Percentiles rank a stretch among this genome's conserved stretches.
Evolutionary conservation across 2,329 filamentous ascomycete genomes (phyloP).

Genomic region (Exophiala spinifera): DNA sequence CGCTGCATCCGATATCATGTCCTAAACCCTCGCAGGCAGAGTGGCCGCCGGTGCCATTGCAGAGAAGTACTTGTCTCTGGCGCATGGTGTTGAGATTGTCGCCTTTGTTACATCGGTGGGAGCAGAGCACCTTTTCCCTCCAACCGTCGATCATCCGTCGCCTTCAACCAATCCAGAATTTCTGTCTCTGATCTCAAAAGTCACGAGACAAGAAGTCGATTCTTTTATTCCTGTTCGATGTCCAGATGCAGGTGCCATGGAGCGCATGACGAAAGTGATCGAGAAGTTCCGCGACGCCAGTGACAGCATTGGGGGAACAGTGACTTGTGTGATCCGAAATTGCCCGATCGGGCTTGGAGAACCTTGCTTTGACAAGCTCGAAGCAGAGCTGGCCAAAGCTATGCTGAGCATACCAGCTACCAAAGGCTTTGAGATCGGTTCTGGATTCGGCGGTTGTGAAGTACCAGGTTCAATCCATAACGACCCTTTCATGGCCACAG

Average conservation of each 20-base stretch:
- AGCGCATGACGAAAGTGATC: conserved; percentile 75
- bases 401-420: conserved; percentile 95
- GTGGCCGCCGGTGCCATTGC: conserved; percentile 90
- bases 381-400: conserved; percentile 84
- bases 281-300: conserved; percentile 71
- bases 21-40: conserved; percentile 51
- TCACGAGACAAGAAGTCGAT: conserved; percentile 77
- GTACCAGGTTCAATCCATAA: conserved; percentile 89
- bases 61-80: conserved; percentile 81
- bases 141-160: conserved; percentile 24
- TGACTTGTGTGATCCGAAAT: conserved; percentile 89
- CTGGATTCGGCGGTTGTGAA: conserved; percentile 82
- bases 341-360: conserved; percentile 83
- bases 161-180: conserved; percentile 69
- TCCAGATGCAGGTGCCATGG: conserved; percentile 63
- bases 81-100: conserved; percentile 85
- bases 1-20: too few species aligned
- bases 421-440: conserved; percentile 94
- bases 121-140: conserved; percentile 65
- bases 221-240: conserved; percentile 81
- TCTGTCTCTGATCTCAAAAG: conserved; percentile 66
- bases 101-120: conserved; percentile 88
- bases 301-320: conserved; percentile 91
- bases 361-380: conserved; percentile 92
- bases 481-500: conserved; percentile 71